Base-by-base conservation (phyloP, 192 early-diverging fungal genomes). In the Coemansia guatemalensis region DNA sequence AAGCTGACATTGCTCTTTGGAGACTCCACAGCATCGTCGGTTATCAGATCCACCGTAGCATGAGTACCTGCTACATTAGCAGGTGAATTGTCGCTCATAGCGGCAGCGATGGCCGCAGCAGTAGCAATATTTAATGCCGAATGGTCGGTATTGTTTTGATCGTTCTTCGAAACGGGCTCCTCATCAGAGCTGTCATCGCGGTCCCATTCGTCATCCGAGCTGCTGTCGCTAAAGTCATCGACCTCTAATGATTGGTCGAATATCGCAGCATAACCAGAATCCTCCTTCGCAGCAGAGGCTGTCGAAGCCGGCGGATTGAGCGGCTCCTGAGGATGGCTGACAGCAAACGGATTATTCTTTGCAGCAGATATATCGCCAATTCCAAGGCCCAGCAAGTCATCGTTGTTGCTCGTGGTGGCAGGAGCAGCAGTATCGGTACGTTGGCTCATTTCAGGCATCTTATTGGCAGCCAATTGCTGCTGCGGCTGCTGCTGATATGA, bases 171-270 rank as follows among this genome's bases (percentile, higher is more conserved):
- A 32, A 32, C 4, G 30, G 30, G 8, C 12, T 74, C 71, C 30
- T 79, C 76, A 44, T 79, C 76, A 5, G 76, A 79, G 39, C 69
- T 73, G 29, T 79, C 75, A 30, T 76, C 71, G 44, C 62, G 66
- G 41, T 79, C 76, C 76, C 76, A 79, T 30, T 72, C 75, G 23
- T 75, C 64, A 0, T 78, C 75, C 0, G 65, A 68, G 53, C 67
- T 68, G 52, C 60, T 63, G 35, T 65, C 67, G 39, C 66, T 64
- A 29, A 60, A 68, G 23, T 54, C 35, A 48, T 64, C 62, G 11
- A 63, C 27, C 29, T 69, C 68, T 9, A 69, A 39, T 41, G 68
- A 69, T n/a, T 69, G 61, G 26, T 30, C 53, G 48, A 69, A 69
- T 47, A 63, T 69, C 8, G 55, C 48, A 12, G 58, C 25, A 44